Base-by-base conservation (phyloP, 805 yeast species). In the Kodamaea neixiangensis region DNA sequence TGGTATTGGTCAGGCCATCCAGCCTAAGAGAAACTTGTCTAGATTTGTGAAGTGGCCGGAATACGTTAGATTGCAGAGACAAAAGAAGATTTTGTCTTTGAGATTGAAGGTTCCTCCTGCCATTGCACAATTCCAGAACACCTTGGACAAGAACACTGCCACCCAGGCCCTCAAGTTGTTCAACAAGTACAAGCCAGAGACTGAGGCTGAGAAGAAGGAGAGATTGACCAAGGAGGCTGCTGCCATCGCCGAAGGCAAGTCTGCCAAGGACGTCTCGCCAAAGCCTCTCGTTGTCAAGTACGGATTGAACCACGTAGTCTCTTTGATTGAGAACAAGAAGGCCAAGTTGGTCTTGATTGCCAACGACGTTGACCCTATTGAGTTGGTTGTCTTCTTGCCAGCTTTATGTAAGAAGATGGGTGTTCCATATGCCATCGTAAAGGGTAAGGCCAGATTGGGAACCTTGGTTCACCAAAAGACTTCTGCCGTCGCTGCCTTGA, bases 41-140 rank as follows among this genome's bases (percentile, higher is more conserved):
- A 91, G 98, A 79, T 92, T 89, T 76, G 98, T 93, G 71, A 94
- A 89, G 79, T 94, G 99, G 99, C 99, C 99, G 72, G 94, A 87
- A 79, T 91, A 93, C 76, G 94, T 93, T 64, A 89, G 96, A 81
- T 82, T 94, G 65, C 99, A 93, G 83, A 92, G 99, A 85, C 98
- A 94, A 82, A 94, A 87, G 87, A 93, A 93, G 85, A 87, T 93
- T 75, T 83, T 93, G 75, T 80, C 86, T 69, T 76, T 92, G 78
- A 92, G 99, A 87, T 85, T 93, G 74, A 93, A 94, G 87, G 99
- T 93, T 74, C 99, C 99, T 65, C 99, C 99, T 71, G 87, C 98
- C 60, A 86, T 93, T 73, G 85, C 98, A 62, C 99, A 93, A 81
- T 93, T 93, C 86, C 91, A 90, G 72, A 80, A 87, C 79, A 86